phyloP scores from a whole-genome alignment of 257 asterid species.

The Fraxinus pennsylvanica region DNA sequence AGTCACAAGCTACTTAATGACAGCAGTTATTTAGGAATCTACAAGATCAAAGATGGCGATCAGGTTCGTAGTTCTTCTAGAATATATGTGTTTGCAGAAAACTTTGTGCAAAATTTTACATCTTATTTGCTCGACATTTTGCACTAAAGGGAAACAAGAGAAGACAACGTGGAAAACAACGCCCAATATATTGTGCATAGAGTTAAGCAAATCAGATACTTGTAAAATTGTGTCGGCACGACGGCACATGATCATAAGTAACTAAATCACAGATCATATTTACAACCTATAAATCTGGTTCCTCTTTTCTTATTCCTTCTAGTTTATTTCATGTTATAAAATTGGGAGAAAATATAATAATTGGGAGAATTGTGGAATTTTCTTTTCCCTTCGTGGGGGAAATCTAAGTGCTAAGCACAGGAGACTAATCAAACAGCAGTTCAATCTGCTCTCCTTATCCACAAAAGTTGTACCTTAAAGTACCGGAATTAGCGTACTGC shows the following conservation, averaged over 20 bases:
- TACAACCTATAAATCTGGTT: not conserved
- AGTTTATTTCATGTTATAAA: not conserved
- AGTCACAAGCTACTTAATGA: conserved; percentile 61
- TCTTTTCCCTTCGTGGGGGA: not conserved
- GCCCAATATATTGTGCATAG: not conserved
- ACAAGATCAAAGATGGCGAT: conserved; percentile 77
- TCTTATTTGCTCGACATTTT: not conserved
- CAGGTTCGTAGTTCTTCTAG: conserved; percentile 51
- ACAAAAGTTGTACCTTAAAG: not conserved
- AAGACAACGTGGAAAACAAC: not conserved
- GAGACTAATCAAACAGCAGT: not conserved
- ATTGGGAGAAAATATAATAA: not conserved
- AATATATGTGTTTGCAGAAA: not conserved
- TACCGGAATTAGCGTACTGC: not conserved
- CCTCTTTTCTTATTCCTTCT: not conserved
- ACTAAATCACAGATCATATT: not conserved
- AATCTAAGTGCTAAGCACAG: not conserved
- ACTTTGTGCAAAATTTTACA: not conserved
- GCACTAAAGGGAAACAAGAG: not conserved
- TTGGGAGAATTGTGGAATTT: not conserved
- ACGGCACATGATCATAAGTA: not conserved
- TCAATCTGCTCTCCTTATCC: not conserved
- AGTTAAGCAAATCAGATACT: not conserved
- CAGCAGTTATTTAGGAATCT: conserved; percentile 47
- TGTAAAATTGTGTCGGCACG: not conserved